Conservation (phyloP, 2,329 filamentous ascomycete genomes). For the Penicillium polonicum region DNA sequence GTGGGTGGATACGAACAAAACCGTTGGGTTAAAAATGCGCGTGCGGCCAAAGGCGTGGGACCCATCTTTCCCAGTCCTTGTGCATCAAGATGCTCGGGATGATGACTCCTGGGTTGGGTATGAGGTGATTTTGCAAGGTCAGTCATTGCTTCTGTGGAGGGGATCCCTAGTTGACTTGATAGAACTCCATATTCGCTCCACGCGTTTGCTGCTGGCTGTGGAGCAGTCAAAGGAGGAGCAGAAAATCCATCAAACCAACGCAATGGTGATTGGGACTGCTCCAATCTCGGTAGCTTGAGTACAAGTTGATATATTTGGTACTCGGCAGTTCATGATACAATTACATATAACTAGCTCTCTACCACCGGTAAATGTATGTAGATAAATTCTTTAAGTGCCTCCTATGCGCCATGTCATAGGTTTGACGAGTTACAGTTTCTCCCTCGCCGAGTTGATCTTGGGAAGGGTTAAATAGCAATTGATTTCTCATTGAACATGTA, state of each 20-base stretch:
- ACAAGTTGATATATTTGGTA: not conserved
- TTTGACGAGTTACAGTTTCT: no score
- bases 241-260: slow-evolving; percentile 56
- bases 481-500: no score
- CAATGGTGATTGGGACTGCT: slow-evolving; percentile 49
- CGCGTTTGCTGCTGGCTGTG: slow-evolving; percentile 61
- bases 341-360: no score
- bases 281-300: not conserved
- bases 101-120: slow-evolving; percentile 65
- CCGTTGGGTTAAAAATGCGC: slow-evolving; percentile 67
- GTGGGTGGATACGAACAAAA: slow-evolving; percentile 65
- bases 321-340: not conserved
- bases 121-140: slow-evolving; percentile 70
- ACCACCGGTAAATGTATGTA: no score
- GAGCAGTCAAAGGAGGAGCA: slow-evolving; percentile 65
- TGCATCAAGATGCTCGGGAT: slow-evolving; percentile 50
- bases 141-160: slow-evolving; percentile 19
- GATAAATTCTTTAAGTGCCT: no score
- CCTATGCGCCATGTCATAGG: no score
- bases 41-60: slow-evolving; percentile 56
- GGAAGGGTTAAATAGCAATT: no score
- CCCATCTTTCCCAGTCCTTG: slow-evolving; percentile 53
- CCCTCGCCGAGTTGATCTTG: no score
- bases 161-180: not conserved
- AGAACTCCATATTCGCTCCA: slow-evolving; percentile 68